phyloP scores from a whole-genome alignment of 805 yeast species.

The Priceomyces fermenticarens region DNA sequence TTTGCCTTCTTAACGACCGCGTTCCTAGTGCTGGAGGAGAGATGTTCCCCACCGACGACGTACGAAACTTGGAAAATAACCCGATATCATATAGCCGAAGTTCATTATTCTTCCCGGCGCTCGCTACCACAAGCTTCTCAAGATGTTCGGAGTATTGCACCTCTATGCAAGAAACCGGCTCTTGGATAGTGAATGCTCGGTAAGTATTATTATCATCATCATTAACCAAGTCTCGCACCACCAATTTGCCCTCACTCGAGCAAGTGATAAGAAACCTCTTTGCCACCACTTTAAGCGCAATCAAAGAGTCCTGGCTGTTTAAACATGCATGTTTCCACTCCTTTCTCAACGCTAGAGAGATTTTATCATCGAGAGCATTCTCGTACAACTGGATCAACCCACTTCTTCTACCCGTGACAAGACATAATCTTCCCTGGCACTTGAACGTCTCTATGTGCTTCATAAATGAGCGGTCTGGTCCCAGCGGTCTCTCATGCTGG shows the following conservation, averaged over 20 bases:
- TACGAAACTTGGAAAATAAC: constrained; percentile 1
- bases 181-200: constrained; percentile 20
- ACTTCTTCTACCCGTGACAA: constrained; percentile 22
- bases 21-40: constrained; percentile 1
- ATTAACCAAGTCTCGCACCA: constrained; percentile 33
- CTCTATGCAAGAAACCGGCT: constrained; percentile 21
- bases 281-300: constrained; percentile 22
- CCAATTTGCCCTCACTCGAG: constrained; percentile 29
- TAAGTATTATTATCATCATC: constrained; percentile 32
- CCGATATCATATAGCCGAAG: constrained; percentile 23
- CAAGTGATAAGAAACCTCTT: constrained; percentile 31
- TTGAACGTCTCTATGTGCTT: constrained; percentile 19
- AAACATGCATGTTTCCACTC: constrained; percentile 31
- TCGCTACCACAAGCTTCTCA: constrained; percentile 15
- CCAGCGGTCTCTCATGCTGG: constrained; percentile 15
- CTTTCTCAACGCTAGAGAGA: constrained; percentile 20
- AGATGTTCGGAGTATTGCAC: constrained; percentile 9
- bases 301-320: constrained; percentile 21
- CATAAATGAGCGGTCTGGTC: constrained; percentile 14
- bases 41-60: not conserved
- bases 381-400: constrained; percentile 31
- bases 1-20: constrained; percentile 6
- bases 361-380: constrained; percentile 5
- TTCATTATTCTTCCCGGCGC: constrained; percentile 27
- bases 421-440: constrained; percentile 16